Evolutionary conservation across 805 yeast species (phyloP).

Genomic region (Kodamaea leandrae): DNA sequence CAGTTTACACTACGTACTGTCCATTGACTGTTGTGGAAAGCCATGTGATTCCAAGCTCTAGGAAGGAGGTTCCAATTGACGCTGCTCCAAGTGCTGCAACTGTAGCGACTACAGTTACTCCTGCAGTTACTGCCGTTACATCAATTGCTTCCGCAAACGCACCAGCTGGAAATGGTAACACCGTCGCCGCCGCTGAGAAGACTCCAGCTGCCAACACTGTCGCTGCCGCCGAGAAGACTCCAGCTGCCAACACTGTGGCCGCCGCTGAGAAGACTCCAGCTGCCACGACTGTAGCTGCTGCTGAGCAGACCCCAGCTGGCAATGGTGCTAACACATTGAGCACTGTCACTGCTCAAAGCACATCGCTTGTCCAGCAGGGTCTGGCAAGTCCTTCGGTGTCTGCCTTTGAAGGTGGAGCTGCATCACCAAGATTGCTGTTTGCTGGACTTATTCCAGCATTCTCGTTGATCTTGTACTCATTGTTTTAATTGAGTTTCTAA

Average conservation of each 20-base stretch:
- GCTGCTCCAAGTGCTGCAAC: no score
- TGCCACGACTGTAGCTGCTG: background rate
- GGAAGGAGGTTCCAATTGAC: no score
- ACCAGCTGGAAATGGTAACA: no score
- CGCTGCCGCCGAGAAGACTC: no score
- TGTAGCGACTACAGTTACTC: no score
- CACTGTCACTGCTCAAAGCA: constrained; percentile 1
- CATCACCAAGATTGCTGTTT: background rate
- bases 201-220: no score
- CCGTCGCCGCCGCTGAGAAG: no score
- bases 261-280: background rate
- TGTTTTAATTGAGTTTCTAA: background rate
- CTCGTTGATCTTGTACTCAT: background rate
- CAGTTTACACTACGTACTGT: constrained; percentile 19
- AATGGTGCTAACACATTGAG: background rate
- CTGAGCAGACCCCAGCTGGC: background rate
- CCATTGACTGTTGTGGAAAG: constrained; percentile 12
- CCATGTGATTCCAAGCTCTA: no score
- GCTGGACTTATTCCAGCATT: background rate
- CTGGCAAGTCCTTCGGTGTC: background rate
- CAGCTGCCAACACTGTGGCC: background rate
- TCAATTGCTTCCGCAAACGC: no score
- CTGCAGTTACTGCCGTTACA: no score
- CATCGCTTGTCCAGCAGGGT: background rate
- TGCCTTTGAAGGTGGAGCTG: background rate